Conservation (phyloP, 495 filamentous ascomycete species). For the Paragyromitra xinjiangensis region DNA sequence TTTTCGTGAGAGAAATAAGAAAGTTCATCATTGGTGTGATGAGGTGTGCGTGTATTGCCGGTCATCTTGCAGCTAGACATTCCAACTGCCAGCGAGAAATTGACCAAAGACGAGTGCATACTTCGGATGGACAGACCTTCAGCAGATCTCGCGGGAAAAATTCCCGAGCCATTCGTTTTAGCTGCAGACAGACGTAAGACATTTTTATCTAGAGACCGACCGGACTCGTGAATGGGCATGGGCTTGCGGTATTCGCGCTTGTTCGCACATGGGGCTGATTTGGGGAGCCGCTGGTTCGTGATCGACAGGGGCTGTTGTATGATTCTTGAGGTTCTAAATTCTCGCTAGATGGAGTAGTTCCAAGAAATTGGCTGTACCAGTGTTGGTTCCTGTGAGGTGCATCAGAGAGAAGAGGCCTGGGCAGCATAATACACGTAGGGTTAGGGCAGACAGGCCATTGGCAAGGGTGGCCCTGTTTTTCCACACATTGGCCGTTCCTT, state of each 20-base stretch:
- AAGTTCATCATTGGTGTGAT: conserved; percentile 32
- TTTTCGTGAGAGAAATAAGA: conserved; percentile 28
- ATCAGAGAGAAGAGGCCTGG: conserved; percentile 11
- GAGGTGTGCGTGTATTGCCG: conserved; percentile 35
- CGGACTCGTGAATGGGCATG: conserved; percentile 23
- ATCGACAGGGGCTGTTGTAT: conserved; percentile 23
- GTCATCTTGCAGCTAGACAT: conserved; percentile 46
- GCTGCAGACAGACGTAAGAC: conserved; percentile 44
- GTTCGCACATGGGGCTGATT: conserved; percentile 6
- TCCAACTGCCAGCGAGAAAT: conserved; percentile 35
- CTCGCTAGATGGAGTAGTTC: conserved; percentile 13
- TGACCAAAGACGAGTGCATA: conserved; percentile 45
- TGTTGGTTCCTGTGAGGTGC: background rate
- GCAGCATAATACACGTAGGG: conserved; percentile 19
- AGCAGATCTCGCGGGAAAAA: conserved; percentile 41
- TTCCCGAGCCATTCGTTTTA: conserved; percentile 46
- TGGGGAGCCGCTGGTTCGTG: conserved; percentile 6
- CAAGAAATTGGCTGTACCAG: no score
- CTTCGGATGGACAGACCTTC: conserved; percentile 52
- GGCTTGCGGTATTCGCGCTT: conserved; percentile 26
- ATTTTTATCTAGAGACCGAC: conserved; percentile 16
- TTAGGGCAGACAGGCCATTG: conserved; percentile 45
- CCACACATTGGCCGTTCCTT: conserved; percentile 18
- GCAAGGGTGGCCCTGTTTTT: conserved; percentile 24
- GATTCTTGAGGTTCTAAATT: background rate